Evolutionary conservation across 306 rosid genomes (phyloP), one percentile per base, ranked within the genome.

Genomic region (Dryas drummondii): DNA sequence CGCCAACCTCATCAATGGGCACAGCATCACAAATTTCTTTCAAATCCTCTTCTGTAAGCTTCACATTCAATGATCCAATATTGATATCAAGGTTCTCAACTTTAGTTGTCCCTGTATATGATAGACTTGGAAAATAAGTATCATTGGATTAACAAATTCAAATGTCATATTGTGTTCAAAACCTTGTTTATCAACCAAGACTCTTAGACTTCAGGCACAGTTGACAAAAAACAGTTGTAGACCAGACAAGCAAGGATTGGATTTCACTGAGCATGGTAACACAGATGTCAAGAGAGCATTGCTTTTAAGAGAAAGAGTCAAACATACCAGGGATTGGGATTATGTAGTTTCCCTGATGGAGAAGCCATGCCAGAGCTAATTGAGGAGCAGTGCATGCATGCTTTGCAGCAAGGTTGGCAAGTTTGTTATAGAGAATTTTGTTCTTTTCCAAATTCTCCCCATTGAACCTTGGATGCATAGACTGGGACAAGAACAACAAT

Each of bases 291-390:
- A 4, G 14, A 3, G 68, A 62, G 4, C 68, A 62, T 49, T 3
- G 14, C 3, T 49, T 9, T 3, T 9, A 49, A 49, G 53, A 11
- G 53, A 49, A 10, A 3, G 37, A 32, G 37, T 32, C 37, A 32
- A 32, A 52, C 44, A 69, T 85, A 91, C 92, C 97, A 17, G 97
- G 97, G 61, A 91, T 87, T 45, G 94, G 90, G 80, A 91, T 32
- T 78, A 89, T 82, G 64, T 87, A 84, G 45, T 81, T 83, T 69
- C 87, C 91, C 79, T 86, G 97, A 76, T 86, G 88, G 26, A 91
- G 85, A 81, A 89, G 86, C 94, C 94, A 89, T 19, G 97, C 87
- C 68, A 91, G 73, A 72, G 91, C 94, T 74, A 91, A 70, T 71
- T 91, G 90, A 63, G 94, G 82, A 76, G 89, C 89, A 69, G 86